Base-by-base conservation (phyloP, 2,329 filamentous ascomycete species). In the Ophiostoma sp. region DNA sequence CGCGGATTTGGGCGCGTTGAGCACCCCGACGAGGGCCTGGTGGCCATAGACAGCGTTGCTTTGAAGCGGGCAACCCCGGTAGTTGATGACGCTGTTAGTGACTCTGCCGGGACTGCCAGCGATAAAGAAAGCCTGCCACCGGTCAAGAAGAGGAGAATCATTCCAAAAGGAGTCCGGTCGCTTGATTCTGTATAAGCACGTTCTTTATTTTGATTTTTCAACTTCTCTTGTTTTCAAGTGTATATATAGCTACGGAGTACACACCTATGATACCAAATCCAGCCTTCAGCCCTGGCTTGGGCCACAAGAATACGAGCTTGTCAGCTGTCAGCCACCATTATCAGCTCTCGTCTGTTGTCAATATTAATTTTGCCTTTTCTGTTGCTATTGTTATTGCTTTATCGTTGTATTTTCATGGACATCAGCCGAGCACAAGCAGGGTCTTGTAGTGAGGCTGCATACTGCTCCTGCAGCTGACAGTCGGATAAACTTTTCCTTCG, bases 21-120 rank as follows among this genome's bases (percentile, higher is more conserved):
- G 6, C 77, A 84, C 62, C 81, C 83, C 0, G 82, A 86, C 62
- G 83, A 85, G 31, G 84, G 80, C 15, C 75, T 85, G 35, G 68
- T 72, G 20, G 36, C 31, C 1, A 44, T 54, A 0, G 57, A 68
- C 11, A n/a, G 64, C 3, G 3, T 62, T 10, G 4, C 54, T 20
- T 4, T 11, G 13, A 31, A 36, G 31, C 60, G 33, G 35, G 35
- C 60, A n/a, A 57, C 52, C 6, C 44, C 44, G 17, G 44, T 5
- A 4, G 23, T 27, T 57, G 60, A 64, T 64, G 15, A 5, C 27
- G 2, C 31, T n/a, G 7, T 48, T 17, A 7, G 44, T 8, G 52
- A 27, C 3, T 7, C n/a, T 57, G 6, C 23, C 1, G 52, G 27
- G 10, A 27, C 10, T 5, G n/a, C 52, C 27, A 62, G 27, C 13